phyloP scores from a whole-genome alignment of 2,329 filamentous ascomycete genomes.

The Zymoseptoria ardabiliae region DNA sequence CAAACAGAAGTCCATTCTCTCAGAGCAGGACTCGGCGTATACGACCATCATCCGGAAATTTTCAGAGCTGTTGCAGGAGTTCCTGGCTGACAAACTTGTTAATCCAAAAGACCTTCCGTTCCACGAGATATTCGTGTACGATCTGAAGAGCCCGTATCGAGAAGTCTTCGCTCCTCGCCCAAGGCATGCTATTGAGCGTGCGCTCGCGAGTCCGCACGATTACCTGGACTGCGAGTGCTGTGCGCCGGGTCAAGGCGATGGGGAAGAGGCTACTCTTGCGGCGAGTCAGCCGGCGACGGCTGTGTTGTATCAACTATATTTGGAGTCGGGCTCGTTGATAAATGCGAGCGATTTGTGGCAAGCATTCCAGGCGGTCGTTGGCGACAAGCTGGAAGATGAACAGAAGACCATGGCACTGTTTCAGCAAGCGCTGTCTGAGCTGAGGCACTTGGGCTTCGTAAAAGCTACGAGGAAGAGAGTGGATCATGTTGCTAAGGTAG shows the following conservation, averaged over 20 bases:
- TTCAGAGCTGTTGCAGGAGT: constrained; percentile 43
- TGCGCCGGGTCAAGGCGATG: constrained; percentile 30
- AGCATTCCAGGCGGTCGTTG: constrained; percentile 61
- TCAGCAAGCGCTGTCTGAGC: constrained; percentile 75
- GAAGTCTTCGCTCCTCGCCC: constrained; percentile 71
- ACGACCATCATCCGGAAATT: constrained; percentile 57
- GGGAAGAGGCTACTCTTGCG: constrained; percentile 43
- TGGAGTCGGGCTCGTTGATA: constrained; percentile 68
- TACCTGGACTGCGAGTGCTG: constrained; percentile 72
- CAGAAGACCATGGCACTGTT: constrained; percentile 56
- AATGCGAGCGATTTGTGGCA: constrained; percentile 75
- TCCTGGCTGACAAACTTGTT: constrained; percentile 42
- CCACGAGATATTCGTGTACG: constrained; percentile 69
- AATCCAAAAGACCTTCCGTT: constrained; percentile 50
- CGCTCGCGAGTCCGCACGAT: constrained; percentile 64
- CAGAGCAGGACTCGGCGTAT: constrained; percentile 63
- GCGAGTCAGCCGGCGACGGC: constrained; percentile 62
- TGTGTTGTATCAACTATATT: constrained; percentile 70
- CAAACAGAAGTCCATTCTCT: constrained; percentile 63
- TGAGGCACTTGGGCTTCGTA: constrained; percentile 78
- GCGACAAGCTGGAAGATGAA: constrained; percentile 35
- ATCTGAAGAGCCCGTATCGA: constrained; percentile 59
- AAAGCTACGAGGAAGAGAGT: constrained; percentile 85
- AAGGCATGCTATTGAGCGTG: constrained; percentile 62
- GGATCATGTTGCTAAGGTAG: constrained; percentile 81